Evolutionary conservation across 805 yeast species (phyloP).

Genomic region (Zygoascus tannicola): DNA sequence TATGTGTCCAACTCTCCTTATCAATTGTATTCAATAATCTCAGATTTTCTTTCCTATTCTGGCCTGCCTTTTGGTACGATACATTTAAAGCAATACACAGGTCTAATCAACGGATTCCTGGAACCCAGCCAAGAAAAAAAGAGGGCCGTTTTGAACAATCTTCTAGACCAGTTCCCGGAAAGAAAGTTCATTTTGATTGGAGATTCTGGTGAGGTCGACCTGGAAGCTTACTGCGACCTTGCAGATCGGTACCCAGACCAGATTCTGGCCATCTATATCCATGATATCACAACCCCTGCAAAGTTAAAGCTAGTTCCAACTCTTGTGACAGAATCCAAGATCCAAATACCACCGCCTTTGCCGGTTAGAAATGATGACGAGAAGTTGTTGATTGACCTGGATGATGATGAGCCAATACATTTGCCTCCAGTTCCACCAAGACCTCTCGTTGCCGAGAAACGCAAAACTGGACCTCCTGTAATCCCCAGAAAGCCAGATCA

Average conservation of each 20-base stretch:
- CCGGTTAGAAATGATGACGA: slow-evolving; percentile 4
- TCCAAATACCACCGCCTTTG: slow-evolving; percentile 4
- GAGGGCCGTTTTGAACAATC: slow-evolving; percentile 49
- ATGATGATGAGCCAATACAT: slow-evolving; percentile 3
- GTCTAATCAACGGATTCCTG: slow-evolving; percentile 70
- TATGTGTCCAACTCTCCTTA: slow-evolving; percentile 96
- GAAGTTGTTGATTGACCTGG: slow-evolving; percentile 17
- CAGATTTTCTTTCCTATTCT: slow-evolving; percentile 44
- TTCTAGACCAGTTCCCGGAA: slow-evolving; percentile 63
- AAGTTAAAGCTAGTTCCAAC: not conserved
- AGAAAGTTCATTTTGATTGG: slow-evolving; percentile 81
- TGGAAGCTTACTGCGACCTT: slow-evolving; percentile 78
- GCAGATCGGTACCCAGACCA: slow-evolving; percentile 54
- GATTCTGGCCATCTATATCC: slow-evolving; percentile 64
- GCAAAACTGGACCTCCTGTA: slow-evolving; percentile 4
- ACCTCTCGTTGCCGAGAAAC: slow-evolving; percentile 1
- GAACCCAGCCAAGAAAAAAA: slow-evolving; percentile 84
- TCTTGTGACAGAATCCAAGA: not conserved
- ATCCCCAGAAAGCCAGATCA: slow-evolving; percentile 1
- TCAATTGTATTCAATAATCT: slow-evolving; percentile 62
- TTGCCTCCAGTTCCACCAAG: slow-evolving; percentile 10
- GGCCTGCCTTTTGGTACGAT: slow-evolving; percentile 72
- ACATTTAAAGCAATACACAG: slow-evolving; percentile 78
- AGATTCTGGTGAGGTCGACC: slow-evolving; percentile 91
- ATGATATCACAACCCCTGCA: slow-evolving; percentile 45